Percentiles rank a stretch among this genome's conserved stretches.
Evolutionary conservation across 2,329 filamentous ascomycete species (phyloP).

Genomic region (Verticillium nubilum): DNA sequence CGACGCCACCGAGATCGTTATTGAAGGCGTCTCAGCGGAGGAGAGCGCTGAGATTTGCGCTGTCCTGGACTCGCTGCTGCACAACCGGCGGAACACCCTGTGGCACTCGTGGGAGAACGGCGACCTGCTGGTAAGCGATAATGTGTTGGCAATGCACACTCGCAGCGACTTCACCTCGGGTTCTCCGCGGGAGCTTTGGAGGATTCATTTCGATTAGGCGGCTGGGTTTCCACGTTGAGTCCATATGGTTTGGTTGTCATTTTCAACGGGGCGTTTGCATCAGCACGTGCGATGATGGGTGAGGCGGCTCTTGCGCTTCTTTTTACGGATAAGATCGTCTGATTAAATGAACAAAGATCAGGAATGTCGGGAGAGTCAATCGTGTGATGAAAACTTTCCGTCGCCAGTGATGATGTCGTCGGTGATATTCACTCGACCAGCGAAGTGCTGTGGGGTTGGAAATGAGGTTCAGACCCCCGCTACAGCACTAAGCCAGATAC

Average conservation of each 20-base stretch:
- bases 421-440: no score
- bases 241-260: not conserved
- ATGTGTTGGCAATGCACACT: constrained; percentile 43
- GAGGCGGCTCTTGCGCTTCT: no score
- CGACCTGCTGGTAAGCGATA: constrained; percentile 48
- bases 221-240: not conserved
- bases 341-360: no score
- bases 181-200: constrained; percentile 40
- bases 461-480: no score
- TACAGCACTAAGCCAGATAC: not conserved
- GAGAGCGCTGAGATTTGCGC: constrained; percentile 31
- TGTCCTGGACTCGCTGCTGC: constrained; percentile 34
- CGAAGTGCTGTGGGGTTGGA: no score
- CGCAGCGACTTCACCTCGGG: constrained; percentile 38
- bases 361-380: no score
- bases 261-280: not conserved
- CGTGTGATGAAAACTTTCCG: no score
- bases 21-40: constrained; percentile 27
- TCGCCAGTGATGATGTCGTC: no score
- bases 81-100: constrained; percentile 44
- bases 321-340: no score
- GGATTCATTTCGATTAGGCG: constrained; percentile 41
- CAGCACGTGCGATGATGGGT: no score
- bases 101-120: constrained; percentile 50
- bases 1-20: constrained; percentile 35